Base-by-base conservation (phyloP, 176 grass and related monocot species). In the Tillandsia fasciculata region DNA sequence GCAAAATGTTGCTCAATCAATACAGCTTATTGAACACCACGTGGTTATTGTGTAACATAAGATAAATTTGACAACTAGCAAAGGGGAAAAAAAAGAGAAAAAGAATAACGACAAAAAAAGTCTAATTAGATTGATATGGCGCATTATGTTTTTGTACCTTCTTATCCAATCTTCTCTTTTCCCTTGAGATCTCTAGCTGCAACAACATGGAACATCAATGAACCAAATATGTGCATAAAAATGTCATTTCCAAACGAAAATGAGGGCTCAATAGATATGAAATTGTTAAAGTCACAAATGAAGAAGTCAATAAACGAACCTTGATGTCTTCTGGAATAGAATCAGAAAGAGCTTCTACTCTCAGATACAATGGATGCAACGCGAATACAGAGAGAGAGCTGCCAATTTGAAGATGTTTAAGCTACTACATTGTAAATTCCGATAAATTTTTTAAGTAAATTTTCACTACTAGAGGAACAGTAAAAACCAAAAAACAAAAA, bases 331-430 rank as follows among this genome's bases (percentile, higher is more conserved):
- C 79, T 50, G 89, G 94, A 78, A 99, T 86, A 69, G 83, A 65
- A 72, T 86, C 78, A 73, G 94, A 99, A 78, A 99, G 87, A 48
- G 84, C 77, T 76, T 93, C 87, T 72, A 99, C 89, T 73, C 94
- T 90, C 80, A 99, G 81, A 69, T 99, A 99, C 28, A 99, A 66
- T 26, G 94, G 94, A 75, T 99, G 94, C 73, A 99, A 66, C 0
- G 94, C 87, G 86, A 93, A 90, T 63, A 99, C 94, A 77, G 94
- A 99, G 53, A 99, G 94, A 49, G 94, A 99, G 67, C 94, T 99
- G 87, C 59, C 59, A 87, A 77, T 82, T 23, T 18, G 56, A 42
- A 61, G 56, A 61, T 18, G 10, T 61, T 61, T 61, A 15, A 15
- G 15, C 9, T 61, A 61, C 18, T 61, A 61, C 56, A 67, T 18